Evolutionary conservation across 345 rosid genomes (phyloP), one percentile per base, ranked within the genome.

Genomic region (Psidium friedrichsthalianum): DNA sequence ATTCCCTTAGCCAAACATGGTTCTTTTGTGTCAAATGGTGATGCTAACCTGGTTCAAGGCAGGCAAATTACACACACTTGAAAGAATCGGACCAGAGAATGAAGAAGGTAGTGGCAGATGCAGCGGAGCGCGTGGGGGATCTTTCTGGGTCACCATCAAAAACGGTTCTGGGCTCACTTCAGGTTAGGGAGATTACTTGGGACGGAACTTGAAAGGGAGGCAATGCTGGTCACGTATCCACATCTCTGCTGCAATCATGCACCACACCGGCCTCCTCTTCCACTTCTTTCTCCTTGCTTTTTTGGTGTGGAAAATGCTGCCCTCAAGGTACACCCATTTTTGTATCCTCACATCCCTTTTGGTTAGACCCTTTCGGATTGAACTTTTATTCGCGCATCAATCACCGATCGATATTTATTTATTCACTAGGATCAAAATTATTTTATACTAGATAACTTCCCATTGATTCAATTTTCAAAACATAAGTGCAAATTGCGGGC

Each of bases 201-300:
- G 85, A 57, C 47, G 82, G 81, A 64, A 54, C 86, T 85, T 85
- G n/a, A 36, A 85, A 55, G 86, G 83, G 40, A 76, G 86, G 18
- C 87, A n/a, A 24, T 74, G 32, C 83, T 87, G 55, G 88, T 86
- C 53, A 56, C 64, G 56, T 86, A 78, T 61, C 84, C 83, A 54
- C 89, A 84, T 15, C 86, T 52, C 47, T 0, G n/a, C n/a, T 0
- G 14, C 40, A 69, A 69, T 69, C 47, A 69, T 69, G 80, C 80
- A n/a, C n/a, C n/a, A n/a, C 80, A 2, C 80, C 13, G 0, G 47
- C 13, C 47, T 18, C 80, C 47, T 32, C 78, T 36, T 16, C 47
- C 78, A 18, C 47, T 36, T 1, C 78, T 18, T 69, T 36, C 44
- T 0, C 44, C 36, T 64, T 64, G 44, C 76, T 64, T n/a, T n/a